Base-by-base conservation (phyloP, 2,329 filamentous ascomycete genomes). In the Berkeleyomyces basicola region DNA sequence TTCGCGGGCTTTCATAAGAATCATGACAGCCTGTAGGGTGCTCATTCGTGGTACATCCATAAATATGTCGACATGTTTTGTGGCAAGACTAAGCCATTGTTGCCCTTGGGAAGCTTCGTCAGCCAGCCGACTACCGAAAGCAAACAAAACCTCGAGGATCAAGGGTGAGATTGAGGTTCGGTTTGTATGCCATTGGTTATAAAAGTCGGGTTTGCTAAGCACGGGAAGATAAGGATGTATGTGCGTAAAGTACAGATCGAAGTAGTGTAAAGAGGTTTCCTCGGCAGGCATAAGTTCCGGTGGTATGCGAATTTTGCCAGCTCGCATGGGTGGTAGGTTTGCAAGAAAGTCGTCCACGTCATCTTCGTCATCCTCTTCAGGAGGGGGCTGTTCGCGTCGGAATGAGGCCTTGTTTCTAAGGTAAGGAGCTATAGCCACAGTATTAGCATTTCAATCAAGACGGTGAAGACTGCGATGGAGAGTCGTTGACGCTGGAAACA, bases 161-260 rank as follows among this genome's bases (percentile, higher is more conserved):
- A 97, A 77, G 0, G 92, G 91, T 0, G 93, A 96, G 39, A 97
- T 90, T 0, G 87, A 82, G n/a, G 86, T 82, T 64, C 88, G 82
- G 65, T 90, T 86, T 14, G 82, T 84, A 63, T 87, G 84, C 92
- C 92, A 97, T 74, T 96, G 90, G 51, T 90, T 85, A 69, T 93
- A 95, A 68, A 97, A 88, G 46, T 86, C 78, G 1, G 81, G 76
- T 69, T 89, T 88, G 74, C 93, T 91, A 61, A 97, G 76, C 2
- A 97, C 90, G 0, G 92, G 92, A 1, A 95, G 85, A 68, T 96
- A 97, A 0, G 91, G 91, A 69, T 97, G 93, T 40, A 96, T 87
- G 67, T 96, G 85, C 42, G 80, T 77, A 72, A 97, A 97, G 71
- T 90, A 97, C 51, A 95, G 86, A 46, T 93, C 84, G 71, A 97